Percentiles rank a stretch among this genome's conserved stretches.
Evolutionary conservation across 2,329 filamentous ascomycete genomes (phyloP).

Genomic region (Rhynchosporium graminicola): DNA sequence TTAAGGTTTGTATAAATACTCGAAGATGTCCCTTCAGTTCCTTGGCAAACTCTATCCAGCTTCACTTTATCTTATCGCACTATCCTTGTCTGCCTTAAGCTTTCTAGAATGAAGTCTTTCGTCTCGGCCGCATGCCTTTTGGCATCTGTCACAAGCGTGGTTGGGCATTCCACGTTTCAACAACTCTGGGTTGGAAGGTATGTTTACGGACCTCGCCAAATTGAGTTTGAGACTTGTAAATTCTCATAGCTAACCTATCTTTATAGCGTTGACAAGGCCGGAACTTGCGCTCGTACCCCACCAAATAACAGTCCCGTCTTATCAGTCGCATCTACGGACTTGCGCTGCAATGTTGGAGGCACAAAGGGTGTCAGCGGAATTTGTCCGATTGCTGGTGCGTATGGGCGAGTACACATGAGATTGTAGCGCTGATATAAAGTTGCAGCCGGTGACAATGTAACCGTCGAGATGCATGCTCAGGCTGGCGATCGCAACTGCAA

Average conservation of each 20-base stretch:
- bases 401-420: neutral
- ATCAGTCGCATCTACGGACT: constrained; percentile 49
- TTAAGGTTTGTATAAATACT: constrained; percentile 10
- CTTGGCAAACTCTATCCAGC: neutral
- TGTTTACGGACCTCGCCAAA: too few relatives aligned
- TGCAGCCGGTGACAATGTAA: constrained; percentile 48
- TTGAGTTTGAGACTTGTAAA: neutral
- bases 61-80: neutral
- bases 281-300: constrained; percentile 51
- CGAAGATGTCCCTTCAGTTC: neutral
- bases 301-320: constrained; percentile 53
- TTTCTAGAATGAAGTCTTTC: constrained; percentile 8
- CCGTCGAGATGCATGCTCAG: constrained; percentile 60
- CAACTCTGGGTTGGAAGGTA: constrained; percentile 42
- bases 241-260: neutral
- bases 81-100: neutral
- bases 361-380: constrained; percentile 41
- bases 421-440: neutral
- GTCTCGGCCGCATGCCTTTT: constrained; percentile 18
- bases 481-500: constrained; percentile 47
- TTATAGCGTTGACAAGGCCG: constrained; percentile 49
- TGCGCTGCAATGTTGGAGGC: constrained; percentile 51
- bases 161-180: constrained; percentile 47
- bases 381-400: constrained; percentile 26
- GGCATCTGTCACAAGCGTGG: constrained; percentile 42